A percentile compares a stretch with the other conserved stretches of the same genome.
Evolutionary conservation across 2,329 filamentous ascomycete species (phyloP).

Genomic region (Aschersonia sp.): DNA sequence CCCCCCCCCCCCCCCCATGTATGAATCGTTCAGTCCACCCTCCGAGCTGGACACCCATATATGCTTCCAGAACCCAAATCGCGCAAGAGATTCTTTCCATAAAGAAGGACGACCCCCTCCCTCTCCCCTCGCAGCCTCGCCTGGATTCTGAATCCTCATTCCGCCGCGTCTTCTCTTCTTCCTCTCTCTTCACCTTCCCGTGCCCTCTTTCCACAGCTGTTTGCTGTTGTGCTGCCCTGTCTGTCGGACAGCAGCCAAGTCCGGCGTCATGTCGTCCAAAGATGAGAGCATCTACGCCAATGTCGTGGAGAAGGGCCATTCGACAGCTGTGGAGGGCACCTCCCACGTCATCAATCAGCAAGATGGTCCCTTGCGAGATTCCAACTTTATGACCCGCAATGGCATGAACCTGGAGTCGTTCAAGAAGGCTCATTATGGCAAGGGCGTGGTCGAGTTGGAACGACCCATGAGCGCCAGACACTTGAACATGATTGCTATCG

Average conservation of each 20-base stretch:
- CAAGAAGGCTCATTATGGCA: constrained; percentile 19
- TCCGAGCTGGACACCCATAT: constrained; percentile 2
- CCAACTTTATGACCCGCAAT: constrained; percentile 20
- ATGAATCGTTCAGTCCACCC: constrained; percentile 1
- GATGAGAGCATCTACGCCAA: constrained; percentile 5
- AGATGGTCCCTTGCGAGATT: constrained; percentile 9
- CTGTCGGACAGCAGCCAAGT: no score
- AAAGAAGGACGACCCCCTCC: constrained; percentile 5
- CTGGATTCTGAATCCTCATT: background rate
- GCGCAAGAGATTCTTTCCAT: constrained; percentile 1
- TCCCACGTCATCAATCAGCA: constrained; percentile 6
- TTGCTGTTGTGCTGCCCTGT: no score
- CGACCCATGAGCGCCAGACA: constrained; percentile 36
- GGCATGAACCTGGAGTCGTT: constrained; percentile 23
- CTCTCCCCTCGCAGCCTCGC: background rate
- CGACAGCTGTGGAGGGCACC: constrained; percentile 6
- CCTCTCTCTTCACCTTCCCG: background rate
- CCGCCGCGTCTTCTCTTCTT: background rate
- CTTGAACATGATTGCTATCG: constrained; percentile 47
- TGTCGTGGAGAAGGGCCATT: constrained; percentile 8
- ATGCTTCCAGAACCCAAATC: constrained; percentile 4
- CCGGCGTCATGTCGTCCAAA: constrained; percentile 8
- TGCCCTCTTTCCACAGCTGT: background rate
- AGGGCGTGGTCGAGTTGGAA: constrained; percentile 20
- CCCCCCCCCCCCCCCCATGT: background rate